A percentile compares a stretch with the other conserved stretches of the same genome.
phyloP scores from a whole-genome alignment of 495 filamentous ascomycete species.

The Aspergillus ostianus region DNA sequence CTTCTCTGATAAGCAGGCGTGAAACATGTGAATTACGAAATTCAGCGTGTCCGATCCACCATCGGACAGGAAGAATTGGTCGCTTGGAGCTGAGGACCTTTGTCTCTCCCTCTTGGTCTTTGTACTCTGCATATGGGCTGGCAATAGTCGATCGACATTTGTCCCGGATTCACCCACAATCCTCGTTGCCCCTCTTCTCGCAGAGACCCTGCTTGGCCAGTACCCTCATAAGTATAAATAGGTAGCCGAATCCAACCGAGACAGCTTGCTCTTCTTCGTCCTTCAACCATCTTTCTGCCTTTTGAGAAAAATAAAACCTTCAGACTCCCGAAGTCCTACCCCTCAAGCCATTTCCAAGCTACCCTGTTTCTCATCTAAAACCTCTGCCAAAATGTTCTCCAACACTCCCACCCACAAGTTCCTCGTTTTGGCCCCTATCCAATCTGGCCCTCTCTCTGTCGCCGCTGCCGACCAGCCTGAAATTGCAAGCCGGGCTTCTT shows the following conservation, averaged over 20 bases:
- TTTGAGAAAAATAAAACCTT: constrained; percentile 7
- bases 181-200: constrained; percentile 28
- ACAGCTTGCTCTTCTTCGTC: neutral
- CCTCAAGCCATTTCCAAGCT: constrained; percentile 9
- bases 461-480: constrained; percentile 25
- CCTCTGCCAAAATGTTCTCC: constrained; percentile 36
- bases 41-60: constrained; percentile 22
- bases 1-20: constrained; percentile 12
- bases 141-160: constrained; percentile 34
- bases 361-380: constrained; percentile 8
- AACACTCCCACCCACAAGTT: constrained; percentile 36
- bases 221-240: constrained; percentile 33
- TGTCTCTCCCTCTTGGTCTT: constrained; percentile 22
- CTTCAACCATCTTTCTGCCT: constrained; percentile 6
- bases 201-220: constrained; percentile 24
- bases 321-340: neutral
- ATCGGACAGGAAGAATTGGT: constrained; percentile 24
- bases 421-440: constrained; percentile 40
- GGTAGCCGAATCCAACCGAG: constrained; percentile 25
- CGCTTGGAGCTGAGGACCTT: constrained; percentile 16
- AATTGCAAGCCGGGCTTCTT: constrained; percentile 13
- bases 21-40: constrained; percentile 22
- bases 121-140: constrained; percentile 22
- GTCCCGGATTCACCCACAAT: constrained; percentile 24
- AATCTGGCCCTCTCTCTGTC: constrained; percentile 33